Conservation (phyloP, 805 yeast genomes). For the Metschnikowia similis region DNA sequence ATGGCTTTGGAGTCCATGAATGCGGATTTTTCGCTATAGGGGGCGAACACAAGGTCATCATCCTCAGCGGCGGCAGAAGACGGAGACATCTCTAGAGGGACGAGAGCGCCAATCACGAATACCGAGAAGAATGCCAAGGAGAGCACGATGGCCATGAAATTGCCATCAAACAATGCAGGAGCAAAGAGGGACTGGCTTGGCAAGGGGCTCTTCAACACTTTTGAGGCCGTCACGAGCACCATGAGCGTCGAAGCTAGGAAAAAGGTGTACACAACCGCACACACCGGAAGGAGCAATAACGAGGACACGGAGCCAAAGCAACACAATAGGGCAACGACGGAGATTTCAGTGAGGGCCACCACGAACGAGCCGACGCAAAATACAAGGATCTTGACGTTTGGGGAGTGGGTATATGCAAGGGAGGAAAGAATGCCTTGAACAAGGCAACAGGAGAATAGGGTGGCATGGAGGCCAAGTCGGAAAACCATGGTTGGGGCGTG, state of each 20-base stretch:
- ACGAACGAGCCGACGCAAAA: background rate
- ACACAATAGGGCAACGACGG: background rate
- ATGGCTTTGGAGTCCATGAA: background rate
- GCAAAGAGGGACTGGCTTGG: background rate
- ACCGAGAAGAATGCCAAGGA: background rate
- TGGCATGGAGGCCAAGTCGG: conserved; percentile 4
- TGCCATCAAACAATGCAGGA: background rate
- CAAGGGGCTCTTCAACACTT: background rate
- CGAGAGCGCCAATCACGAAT: background rate
- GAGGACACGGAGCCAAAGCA: background rate
- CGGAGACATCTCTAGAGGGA: background rate
- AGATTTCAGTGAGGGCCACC: background rate
- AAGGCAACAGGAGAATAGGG: conserved; percentile 9
- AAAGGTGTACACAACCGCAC: background rate
- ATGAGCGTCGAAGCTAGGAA: background rate
- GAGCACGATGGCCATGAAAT: background rate
- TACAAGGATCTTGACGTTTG: background rate
- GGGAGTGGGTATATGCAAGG: conserved; percentile 4
- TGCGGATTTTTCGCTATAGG: background rate
- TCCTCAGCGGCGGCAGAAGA: background rate
- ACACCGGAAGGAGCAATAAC: background rate
- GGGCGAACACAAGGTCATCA: background rate
- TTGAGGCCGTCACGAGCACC: background rate
- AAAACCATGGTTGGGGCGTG: background rate
- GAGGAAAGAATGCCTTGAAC: conserved; percentile 12